Evolutionary conservation across 2,329 filamentous ascomycete species (phyloP).

Genomic region (Colletotrichum euphorbiae): DNA sequence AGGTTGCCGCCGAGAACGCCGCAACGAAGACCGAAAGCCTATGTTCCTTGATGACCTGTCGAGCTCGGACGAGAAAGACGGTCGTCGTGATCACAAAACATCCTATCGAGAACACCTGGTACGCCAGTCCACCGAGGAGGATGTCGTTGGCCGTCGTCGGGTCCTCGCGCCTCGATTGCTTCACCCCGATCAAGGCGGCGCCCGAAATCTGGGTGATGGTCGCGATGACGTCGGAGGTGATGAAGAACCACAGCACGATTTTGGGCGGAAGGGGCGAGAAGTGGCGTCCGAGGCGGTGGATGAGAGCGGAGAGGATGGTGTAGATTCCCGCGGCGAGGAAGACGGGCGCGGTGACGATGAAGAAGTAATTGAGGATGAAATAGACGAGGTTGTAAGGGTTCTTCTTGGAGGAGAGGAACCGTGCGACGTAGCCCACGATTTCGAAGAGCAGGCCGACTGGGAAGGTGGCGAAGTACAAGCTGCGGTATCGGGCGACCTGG

Average conservation of each 20-base stretch:
- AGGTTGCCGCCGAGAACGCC: conserved; percentile 56
- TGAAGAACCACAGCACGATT: conserved; percentile 64
- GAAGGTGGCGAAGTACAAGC: conserved; percentile 61
- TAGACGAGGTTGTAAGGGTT: conserved; percentile 66
- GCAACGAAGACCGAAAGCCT: conserved; percentile 54
- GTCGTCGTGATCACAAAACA: conserved; percentile 58
- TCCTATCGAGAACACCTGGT: conserved; percentile 65
- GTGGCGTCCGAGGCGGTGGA: conserved; percentile 55
- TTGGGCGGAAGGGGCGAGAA: conserved; percentile 59
- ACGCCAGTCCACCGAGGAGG: conserved; percentile 64
- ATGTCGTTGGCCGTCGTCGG: conserved; percentile 66
- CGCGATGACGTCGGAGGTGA: conserved; percentile 64
- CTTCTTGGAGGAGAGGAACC: conserved; percentile 59
- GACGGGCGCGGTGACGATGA: conserved; percentile 69
- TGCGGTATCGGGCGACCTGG: conserved; percentile 51
- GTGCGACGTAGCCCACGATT: conserved; percentile 62
- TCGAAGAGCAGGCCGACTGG: conserved; percentile 59
- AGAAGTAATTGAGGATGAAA: conserved; percentile 71
- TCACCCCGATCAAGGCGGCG: conserved; percentile 64
- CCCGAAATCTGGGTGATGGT: conserved; percentile 66
- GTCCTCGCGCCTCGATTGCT: conserved; percentile 60
- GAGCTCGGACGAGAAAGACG: conserved; percentile 55
- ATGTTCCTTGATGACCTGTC: conserved; percentile 44
- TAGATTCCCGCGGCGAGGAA: conserved; percentile 68
- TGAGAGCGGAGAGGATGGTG: conserved; percentile 63